Base-by-base conservation (phyloP, 805 yeast species). In the Saturnispora hagleri region DNA sequence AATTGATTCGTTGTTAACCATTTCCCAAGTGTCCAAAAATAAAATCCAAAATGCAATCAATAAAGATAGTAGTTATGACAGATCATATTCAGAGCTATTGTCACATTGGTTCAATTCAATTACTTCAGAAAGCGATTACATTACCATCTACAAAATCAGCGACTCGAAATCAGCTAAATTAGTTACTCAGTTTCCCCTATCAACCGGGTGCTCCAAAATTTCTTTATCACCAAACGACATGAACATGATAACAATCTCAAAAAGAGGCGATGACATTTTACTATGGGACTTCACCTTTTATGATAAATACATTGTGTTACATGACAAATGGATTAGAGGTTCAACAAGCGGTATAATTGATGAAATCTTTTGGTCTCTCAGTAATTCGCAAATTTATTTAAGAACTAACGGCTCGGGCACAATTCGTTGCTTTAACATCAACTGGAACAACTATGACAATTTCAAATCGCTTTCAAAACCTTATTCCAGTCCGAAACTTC, bases 201-300 rank as follows among this genome's bases (percentile, higher is more conserved):
- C 84, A 0, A 80, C 77, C 20, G 87, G 87, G 0, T 73, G 84
- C 28, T 80, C 88, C 0, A 65, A 72, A 24, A 61, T 84, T 2
- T 79, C 84, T 2, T 60, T 84, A 6, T 81, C 85, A 0, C 85
- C 86, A 0, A 78, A 73, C 61, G 87, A 83, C 59, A 60, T 77
- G 40, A 75, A 76, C 31, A 62, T 84, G 47, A 74, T 81, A 0
- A 76, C 83, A 8, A 74, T 75, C 3, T 74, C 77, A 10, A 58
- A 62, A 22, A 70, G 86, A 48, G 89, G 90, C 2, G 88, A 84
- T 61, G 75, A 71, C 47, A 67, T 84, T 5, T 81, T 72, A 58
- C 68, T 81, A 56, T 84, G 88, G 85, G 89, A 84, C 59, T 70
- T 76, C 51, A 70, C 81, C 44, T 71, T 73, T 51, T 67, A 74